Percentiles rank a stretch among this genome's conserved stretches.
Evolutionary conservation across 768 basidiomycete genomes (phyloP).

Genomic region (Lepiota venenata): DNA sequence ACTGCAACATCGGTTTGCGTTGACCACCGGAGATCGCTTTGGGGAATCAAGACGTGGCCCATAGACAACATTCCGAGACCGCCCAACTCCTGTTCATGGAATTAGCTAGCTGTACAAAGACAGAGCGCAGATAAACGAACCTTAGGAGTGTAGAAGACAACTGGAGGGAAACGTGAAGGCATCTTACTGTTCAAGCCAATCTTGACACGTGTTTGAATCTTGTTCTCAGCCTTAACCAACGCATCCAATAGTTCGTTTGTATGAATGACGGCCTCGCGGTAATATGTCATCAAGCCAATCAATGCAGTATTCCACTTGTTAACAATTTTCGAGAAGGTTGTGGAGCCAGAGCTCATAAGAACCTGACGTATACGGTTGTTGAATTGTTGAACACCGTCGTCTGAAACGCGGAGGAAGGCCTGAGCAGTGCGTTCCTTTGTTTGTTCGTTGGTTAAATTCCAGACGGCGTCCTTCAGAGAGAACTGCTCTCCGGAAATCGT

Average conservation of each 20-base stretch:
- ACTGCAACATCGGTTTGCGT: constrained; percentile 97
- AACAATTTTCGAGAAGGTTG: constrained; percentile 98
- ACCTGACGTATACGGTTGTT: constrained; percentile 97
- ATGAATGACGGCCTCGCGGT: constrained; percentile 96
- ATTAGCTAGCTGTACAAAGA: not conserved
- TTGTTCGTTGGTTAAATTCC: constrained; percentile 96
- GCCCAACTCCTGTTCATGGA: constrained; percentile 69
- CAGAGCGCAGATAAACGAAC: constrained; percentile 25
- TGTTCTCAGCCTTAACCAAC: constrained; percentile 98
- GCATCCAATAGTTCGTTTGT: constrained; percentile 95
- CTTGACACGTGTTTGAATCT: constrained; percentile 99
- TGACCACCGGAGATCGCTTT: constrained; percentile 96
- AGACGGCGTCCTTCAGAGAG: constrained; percentile 92
- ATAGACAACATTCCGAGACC: constrained; percentile 99
- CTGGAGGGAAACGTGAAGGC: constrained; percentile 98
- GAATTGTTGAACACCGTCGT: constrained; percentile 95
- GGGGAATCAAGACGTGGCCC: constrained; percentile 98
- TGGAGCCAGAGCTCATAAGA: constrained; percentile 97
- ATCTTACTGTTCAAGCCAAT: constrained; percentile 99
- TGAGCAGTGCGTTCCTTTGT: constrained; percentile 98
- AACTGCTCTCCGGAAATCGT: constrained; percentile 96
- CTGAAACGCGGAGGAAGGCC: constrained; percentile 96
- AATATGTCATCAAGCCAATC: constrained; percentile 97
- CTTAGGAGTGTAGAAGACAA: constrained; percentile 96
- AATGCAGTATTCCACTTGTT: constrained; percentile 98